phyloP scores from a whole-genome alignment of 1,139 yeast genomes.

The Hyphopichia pseudoburtonii region DNA sequence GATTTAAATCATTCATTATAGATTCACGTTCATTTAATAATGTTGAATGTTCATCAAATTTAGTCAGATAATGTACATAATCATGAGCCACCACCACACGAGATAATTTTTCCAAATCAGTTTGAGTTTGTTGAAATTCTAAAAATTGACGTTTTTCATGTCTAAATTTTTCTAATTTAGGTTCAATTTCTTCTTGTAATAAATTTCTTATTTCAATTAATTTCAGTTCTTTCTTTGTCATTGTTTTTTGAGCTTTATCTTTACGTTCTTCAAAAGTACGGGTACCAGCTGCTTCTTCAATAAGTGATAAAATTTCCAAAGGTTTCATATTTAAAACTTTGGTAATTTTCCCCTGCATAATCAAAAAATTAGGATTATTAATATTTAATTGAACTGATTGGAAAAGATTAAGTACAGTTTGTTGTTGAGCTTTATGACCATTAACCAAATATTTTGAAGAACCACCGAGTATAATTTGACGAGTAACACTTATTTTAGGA shows the following conservation, averaged over 20 bases:
- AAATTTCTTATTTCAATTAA: conserved; percentile 73
- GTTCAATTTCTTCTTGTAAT: conserved; percentile 85
- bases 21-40: conserved; percentile 35
- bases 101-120: conserved; percentile 73
- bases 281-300: conserved; percentile 99
- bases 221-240: conserved; percentile 87
- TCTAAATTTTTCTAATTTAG: conserved; percentile 79
- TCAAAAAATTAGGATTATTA: conserved; percentile 93
- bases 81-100: conserved; percentile 80
- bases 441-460: conserved; percentile 89
- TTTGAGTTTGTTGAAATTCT: conserved; percentile 83
- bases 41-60: conserved; percentile 42
- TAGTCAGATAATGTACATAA: conserved; percentile 47
- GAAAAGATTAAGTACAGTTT: conserved; percentile 83
- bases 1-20: conserved; percentile 34
- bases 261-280: conserved; percentile 92
- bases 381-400: conserved; percentile 95
- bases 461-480: conserved; percentile 91
- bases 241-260: conserved; percentile 87
- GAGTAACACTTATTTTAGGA: conserved; percentile 82
- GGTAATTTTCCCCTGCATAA: conserved; percentile 98
- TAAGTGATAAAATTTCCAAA: conserved; percentile 78
- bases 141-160: conserved; percentile 78
- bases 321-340: conserved; percentile 97
- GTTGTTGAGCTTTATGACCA: conserved; percentile 96